Conservation (phyloP, 768 basidiomycete genomes). For the Mycena metata region DNA sequence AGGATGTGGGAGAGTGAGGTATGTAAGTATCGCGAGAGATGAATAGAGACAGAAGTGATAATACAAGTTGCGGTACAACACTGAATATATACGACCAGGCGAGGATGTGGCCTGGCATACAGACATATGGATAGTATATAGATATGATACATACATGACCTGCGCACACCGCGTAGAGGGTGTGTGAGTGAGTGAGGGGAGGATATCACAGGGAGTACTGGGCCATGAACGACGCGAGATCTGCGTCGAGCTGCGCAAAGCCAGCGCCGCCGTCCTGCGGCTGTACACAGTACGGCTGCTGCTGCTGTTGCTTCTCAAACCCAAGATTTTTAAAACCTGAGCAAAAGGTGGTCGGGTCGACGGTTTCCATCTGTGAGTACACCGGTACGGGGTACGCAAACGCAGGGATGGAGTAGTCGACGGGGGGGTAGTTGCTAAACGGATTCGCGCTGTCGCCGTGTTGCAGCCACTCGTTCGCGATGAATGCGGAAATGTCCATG, state of each 20-base stretch:
- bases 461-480: constrained; percentile 36
- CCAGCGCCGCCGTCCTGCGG: constrained; percentile 13
- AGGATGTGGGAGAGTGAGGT: background rate
- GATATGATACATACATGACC: background rate
- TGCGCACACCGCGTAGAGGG: background rate
- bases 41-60: constrained; percentile 13
- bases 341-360: constrained; percentile 20
- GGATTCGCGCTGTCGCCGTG: constrained; percentile 31
- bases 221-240: constrained; percentile 33
- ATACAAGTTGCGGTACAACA: constrained; percentile 35
- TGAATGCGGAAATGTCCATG: constrained; percentile 39
- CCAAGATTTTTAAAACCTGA: constrained; percentile 34
- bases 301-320: constrained; percentile 15
- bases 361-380: background rate
- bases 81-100: constrained; percentile 17
- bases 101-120: constrained; percentile 8
- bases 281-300: constrained; percentile 4
- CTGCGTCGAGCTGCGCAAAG: constrained; percentile 37
- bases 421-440: constrained; percentile 25
- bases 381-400: constrained; percentile 21
- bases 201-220: constrained; percentile 32
- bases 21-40: background rate
- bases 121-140: constrained; percentile 3
- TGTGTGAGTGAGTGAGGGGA: background rate
- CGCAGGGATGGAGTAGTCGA: constrained; percentile 22